phyloP scores from a whole-genome alignment of 106 monocot genomes.

The Gastrodia elata region DNA sequence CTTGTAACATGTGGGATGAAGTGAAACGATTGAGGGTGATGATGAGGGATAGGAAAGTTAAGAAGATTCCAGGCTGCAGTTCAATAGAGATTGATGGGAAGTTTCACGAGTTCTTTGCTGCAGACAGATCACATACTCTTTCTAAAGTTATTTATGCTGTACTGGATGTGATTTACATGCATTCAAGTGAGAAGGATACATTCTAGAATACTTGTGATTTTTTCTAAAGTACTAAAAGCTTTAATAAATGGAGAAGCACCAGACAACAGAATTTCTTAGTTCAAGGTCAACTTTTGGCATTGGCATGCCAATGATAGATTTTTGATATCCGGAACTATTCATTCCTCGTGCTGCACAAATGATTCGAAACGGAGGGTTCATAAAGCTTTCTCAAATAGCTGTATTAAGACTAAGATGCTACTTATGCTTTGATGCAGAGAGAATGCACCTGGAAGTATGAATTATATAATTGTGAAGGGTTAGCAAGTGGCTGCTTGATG shows the following conservation, averaged over 20 bases:
- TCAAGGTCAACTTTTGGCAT: background rate
- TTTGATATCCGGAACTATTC: background rate
- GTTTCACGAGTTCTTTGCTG: slow-evolving; percentile 41
- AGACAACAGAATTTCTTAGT: too few relatives aligned
- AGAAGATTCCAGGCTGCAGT: slow-evolving; percentile 55
- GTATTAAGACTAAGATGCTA: background rate
- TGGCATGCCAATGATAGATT: background rate
- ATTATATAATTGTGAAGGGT: background rate
- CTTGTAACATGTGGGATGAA: slow-evolving; percentile 41
- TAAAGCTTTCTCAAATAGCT: background rate
- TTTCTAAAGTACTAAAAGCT: background rate
- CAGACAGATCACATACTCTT: slow-evolving; percentile 35
- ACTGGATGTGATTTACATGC: slow-evolving; percentile 32
- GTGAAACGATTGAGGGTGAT: slow-evolving; percentile 39
- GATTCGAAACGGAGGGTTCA: background rate
- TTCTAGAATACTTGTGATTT: background rate
- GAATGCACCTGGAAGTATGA: background rate
- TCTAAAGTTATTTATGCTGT: slow-evolving; percentile 30
- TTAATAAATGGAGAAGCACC: background rate
- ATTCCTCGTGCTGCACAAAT: background rate
- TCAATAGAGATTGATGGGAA: slow-evolving; percentile 50
- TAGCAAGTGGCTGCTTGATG: background rate
- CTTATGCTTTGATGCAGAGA: background rate
- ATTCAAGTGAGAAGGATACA: slow-evolving; percentile 13
- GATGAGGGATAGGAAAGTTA: slow-evolving; percentile 54